Percentiles rank a stretch among this genome's conserved stretches.
Evolutionary conservation across 78 protist genomes (phyloP).

Genomic region (Cavenderia fasciculata): DNA sequence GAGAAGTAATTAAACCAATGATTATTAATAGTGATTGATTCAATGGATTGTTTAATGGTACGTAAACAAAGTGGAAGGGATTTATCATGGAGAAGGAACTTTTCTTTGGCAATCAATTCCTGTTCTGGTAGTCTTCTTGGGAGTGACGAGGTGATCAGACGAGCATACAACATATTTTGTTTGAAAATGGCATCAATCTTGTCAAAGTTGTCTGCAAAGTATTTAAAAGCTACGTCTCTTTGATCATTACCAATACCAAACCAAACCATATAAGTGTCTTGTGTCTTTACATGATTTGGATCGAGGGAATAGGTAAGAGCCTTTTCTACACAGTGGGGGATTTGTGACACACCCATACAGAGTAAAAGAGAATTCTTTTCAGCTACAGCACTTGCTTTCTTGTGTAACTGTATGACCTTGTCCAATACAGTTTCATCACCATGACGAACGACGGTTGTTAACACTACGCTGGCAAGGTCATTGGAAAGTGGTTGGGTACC

Average conservation of each 20-base stretch:
- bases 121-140: background rate
- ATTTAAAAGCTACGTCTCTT: background rate
- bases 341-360: too few relatives aligned
- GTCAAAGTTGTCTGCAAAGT: background rate
- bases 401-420: background rate
- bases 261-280: constrained; percentile 15
- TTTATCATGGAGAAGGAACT: constrained; percentile 8
- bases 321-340: background rate
- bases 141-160: background rate
- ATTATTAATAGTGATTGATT: constrained; percentile 14
- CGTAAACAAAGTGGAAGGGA: constrained; percentile 40
- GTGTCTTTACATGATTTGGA: background rate
- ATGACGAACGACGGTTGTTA: background rate
- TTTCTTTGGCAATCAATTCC: background rate
- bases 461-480: constrained; percentile 25
- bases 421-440: constrained; percentile 45
- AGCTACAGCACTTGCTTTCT: background rate
- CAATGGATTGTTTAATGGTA: constrained; percentile 41
- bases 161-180: background rate
- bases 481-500: background rate
- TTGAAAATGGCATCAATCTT: background rate
- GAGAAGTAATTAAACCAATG: constrained; percentile 13
- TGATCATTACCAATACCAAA: too few relatives aligned
- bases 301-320: background rate
- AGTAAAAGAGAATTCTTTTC: too few relatives aligned